A percentile compares a stretch with the other conserved stretches of the same genome.
Evolutionary conservation across 352 stramenopile genomes (phyloP).

Genomic region (Phytopythium aichiense): DNA sequence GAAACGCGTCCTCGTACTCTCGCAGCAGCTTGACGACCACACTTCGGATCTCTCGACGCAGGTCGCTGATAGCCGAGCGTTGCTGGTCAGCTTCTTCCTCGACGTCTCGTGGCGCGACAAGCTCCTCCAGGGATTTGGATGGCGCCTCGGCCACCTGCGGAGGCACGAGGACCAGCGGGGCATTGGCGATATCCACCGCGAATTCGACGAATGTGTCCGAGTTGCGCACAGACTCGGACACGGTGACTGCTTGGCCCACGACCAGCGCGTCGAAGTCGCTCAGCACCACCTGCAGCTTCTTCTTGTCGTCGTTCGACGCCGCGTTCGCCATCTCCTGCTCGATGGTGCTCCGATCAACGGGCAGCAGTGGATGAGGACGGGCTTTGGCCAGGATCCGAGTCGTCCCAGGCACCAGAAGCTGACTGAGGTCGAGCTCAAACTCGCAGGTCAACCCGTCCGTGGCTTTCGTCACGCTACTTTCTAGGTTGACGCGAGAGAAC

Average conservation of each 20-base stretch:
- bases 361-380: constrained; percentile 18
- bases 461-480: constrained; percentile 18
- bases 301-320: constrained; percentile 68
- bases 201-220: constrained; percentile 27
- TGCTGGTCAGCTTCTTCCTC: constrained; percentile 39
- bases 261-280: constrained; percentile 52
- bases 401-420: constrained; percentile 29
- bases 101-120: constrained; percentile 50
- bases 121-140: constrained; percentile 32
- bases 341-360: constrained; percentile 35
- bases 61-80: constrained; percentile 32
- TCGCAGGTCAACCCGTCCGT: constrained; percentile 29
- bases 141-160: constrained; percentile 21
- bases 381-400: constrained; percentile 11
- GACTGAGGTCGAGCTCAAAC: constrained; percentile 32
- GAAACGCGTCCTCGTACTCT: constrained; percentile 52
- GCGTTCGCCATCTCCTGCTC: constrained; percentile 57
- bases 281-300: constrained; percentile 54
- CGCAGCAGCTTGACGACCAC: constrained; percentile 50
- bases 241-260: constrained; percentile 17
- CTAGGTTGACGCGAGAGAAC: constrained; percentile 28
- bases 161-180: constrained; percentile 36
- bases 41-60: constrained; percentile 57
- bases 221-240: constrained; percentile 21
- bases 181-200: constrained; percentile 23